Evolutionary conservation across 2,329 filamentous ascomycete species (phyloP).

Genomic region (Xylariaceae sp.): DNA sequence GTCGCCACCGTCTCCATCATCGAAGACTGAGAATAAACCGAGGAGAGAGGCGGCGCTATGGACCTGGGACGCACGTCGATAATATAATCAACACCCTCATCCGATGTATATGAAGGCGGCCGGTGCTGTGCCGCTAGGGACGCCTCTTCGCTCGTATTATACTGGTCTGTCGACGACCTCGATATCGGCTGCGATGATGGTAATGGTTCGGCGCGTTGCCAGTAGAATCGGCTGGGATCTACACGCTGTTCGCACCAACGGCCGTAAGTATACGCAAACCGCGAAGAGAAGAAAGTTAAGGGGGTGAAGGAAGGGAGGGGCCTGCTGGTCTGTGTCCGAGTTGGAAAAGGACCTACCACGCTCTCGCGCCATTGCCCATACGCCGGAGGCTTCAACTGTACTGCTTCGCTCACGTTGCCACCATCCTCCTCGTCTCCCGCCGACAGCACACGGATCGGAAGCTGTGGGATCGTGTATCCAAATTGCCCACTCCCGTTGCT

Average conservation of each 20-base stretch:
- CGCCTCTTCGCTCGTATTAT: conserved; percentile 4
- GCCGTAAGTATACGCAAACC: conserved; percentile 7
- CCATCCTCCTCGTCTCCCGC: conserved; percentile 67
- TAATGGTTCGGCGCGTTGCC: conserved; percentile 57
- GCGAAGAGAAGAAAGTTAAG: background rate
- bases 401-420: conserved; percentile 48
- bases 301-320: background rate
- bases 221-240: conserved; percentile 75
- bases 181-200: background rate
- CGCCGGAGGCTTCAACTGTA: conserved; percentile 65
- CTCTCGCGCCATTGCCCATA: conserved; percentile 82
- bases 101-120: conserved; percentile 70
- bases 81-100: conserved; percentile 69
- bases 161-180: background rate
- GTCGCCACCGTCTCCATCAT: conserved; percentile 40
- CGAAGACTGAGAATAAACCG: conserved; percentile 11
- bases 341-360: conserved; percentile 54
- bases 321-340: background rate
- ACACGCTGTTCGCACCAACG: conserved; percentile 49
- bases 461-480: conserved; percentile 62
- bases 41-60: conserved; percentile 37
- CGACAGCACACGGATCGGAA: conserved; percentile 72
- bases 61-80: conserved; percentile 60
- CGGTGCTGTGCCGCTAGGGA: conserved; percentile 36
- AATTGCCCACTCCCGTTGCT: conserved; percentile 26